A percentile compares a stretch with the other conserved stretches of the same genome.
Evolutionary conservation across 805 yeast genomes (phyloP).

Genomic region (Maudiozyma saulgeensis): DNA sequence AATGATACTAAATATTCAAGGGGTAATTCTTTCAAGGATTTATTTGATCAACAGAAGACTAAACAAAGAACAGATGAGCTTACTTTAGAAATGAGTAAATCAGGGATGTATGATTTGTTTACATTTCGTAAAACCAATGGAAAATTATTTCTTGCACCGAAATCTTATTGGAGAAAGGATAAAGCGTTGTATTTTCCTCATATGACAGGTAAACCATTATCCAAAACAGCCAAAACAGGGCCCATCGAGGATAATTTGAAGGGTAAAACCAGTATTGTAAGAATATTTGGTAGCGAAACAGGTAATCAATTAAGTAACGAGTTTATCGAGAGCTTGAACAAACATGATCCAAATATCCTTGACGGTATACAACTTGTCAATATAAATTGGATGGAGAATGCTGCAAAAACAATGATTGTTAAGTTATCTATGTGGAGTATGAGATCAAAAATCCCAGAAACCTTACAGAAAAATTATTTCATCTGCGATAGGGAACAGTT

Average conservation of each 20-base stretch:
- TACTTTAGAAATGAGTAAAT: slow-evolving; percentile 54
- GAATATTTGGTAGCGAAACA: slow-evolving; percentile 32
- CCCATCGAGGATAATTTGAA: slow-evolving; percentile 23
- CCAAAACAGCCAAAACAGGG: slow-evolving; percentile 18
- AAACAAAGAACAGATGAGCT: slow-evolving; percentile 41
- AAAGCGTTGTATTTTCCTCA: slow-evolving; percentile 79
- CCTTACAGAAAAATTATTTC: slow-evolving; percentile 50
- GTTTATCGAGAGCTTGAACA: slow-evolving; percentile 6
- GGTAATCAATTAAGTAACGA: slow-evolving; percentile 61
- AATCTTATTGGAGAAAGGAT: slow-evolving; percentile 63
- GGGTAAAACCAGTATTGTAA: slow-evolving; percentile 25
- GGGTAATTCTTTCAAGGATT: slow-evolving; percentile 38
- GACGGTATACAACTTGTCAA: slow-evolving; percentile 57
- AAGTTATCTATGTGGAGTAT: slow-evolving; percentile 36
- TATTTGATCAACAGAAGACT: slow-evolving; percentile 42
- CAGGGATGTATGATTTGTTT: slow-evolving; percentile 59
- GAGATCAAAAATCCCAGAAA: slow-evolving; percentile 30
- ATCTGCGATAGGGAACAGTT: slow-evolving; percentile 53
- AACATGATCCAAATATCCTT: slow-evolving; percentile 3
- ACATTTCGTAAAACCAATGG: slow-evolving; percentile 69
- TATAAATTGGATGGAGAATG: slow-evolving; percentile 63
- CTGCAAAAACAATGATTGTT: slow-evolving; percentile 57
- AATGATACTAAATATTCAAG: slow-evolving; percentile 23
- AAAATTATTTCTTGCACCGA: slow-evolving; percentile 74
- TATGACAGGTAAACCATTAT: slow-evolving; percentile 47